Percentiles rank a stretch among this genome's conserved stretches.
Conservation (phyloP, 2,329 filamentous ascomycete species). For the Venturia pyrina region DNA sequence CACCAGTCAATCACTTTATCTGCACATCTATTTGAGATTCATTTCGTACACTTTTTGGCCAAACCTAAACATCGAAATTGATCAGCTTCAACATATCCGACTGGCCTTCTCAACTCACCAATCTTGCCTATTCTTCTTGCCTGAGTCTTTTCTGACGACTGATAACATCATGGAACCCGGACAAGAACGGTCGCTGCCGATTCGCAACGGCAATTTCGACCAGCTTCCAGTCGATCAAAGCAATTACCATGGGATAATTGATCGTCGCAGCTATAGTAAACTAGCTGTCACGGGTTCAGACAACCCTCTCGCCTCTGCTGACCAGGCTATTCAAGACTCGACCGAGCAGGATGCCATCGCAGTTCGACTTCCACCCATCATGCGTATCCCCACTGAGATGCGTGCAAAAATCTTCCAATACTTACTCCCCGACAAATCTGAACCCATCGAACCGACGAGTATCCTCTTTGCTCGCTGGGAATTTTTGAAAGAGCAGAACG, state of each 20-base stretch:
- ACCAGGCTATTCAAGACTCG: not conserved
- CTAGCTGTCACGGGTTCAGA: not conserved
- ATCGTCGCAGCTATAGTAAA: not conserved
- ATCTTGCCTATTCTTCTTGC: not conserved
- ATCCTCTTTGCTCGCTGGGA: not conserved
- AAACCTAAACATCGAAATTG: not conserved
- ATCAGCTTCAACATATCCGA: not conserved
- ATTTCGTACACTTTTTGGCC: not conserved
- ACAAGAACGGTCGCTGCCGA: not conserved
- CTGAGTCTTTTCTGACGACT: not conserved
- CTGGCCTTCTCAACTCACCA: not conserved
- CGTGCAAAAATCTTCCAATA: constrained; percentile 7
- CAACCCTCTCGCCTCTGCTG: not conserved
- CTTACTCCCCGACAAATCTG: not conserved
- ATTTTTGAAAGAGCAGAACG: not conserved
- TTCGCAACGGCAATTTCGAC: not conserved
- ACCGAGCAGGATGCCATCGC: not conserved
- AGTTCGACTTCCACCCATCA: not conserved
- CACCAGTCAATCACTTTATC: not conserved
- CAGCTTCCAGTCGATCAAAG: not conserved
- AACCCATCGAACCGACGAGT: constrained; percentile 1
- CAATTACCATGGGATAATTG: not conserved
- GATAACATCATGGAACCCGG: not conserved
- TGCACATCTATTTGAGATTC: not conserved
- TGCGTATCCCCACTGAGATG: not conserved